Evolutionary conservation across 164 flowering plant genomes (phyloP), one percentile per base, ranked within the genome.

Genomic region (Santalum album): DNA sequence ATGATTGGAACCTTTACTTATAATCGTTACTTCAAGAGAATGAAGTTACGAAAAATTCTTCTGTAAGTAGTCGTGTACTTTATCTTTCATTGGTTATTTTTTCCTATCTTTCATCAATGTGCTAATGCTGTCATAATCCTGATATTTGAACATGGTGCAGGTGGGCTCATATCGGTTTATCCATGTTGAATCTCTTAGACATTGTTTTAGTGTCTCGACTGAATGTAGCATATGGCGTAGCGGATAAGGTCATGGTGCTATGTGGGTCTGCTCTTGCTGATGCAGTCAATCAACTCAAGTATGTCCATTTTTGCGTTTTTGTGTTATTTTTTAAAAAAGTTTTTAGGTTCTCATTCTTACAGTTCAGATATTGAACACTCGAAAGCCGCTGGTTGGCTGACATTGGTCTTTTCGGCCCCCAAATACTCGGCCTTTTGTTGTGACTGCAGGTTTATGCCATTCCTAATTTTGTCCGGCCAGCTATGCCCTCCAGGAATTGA

Each of bases 401-500:
- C n/a, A n/a, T n/a, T n/a, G n/a, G n/a, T n/a, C n/a, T n/a, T n/a
- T 29, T 29, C 9, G 34, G 34, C 9, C 34, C 34, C 34, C 9
- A 29, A 29, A 3, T 3, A 3, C 9, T 29, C 9, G 34, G 9
- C 9, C 9, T 25, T 19, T 25, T 46, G 35, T 21, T 64, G 36
- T 48, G n/a, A 29, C 14, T 70, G 71, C 90, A 90, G 97, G 79
- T 79, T 86, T 63, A 90, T 90, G 97, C 95, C 97, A 17, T 87
- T 90, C 75, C 66, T 90, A 69, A 87, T 90, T 63, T 69, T 90
- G 67, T 90, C 97, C 1, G 97, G 94, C 25, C 88, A 79, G 69
- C 75, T 90, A 18, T 90, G 97, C 65, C 97, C 97, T 4, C 95
- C 97, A 0, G 97, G 97, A 39, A 87, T 90, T 17, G 95, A 90